phyloP scores from a whole-genome alignment of 352 stramenopile genomes.

The Phytophthora kernoviae region DNA sequence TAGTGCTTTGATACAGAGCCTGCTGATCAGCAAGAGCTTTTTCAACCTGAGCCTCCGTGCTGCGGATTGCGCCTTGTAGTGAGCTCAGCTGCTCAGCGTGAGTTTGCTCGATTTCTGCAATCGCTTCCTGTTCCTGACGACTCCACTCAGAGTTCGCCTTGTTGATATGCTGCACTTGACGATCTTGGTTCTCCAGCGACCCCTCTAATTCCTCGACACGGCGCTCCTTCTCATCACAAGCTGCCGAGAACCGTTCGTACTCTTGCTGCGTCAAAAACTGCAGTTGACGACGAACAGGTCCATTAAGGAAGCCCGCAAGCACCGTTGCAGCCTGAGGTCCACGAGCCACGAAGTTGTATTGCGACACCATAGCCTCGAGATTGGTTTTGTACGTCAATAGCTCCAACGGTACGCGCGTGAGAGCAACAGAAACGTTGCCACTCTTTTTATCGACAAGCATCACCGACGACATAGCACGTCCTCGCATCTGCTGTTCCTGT shows the following conservation, averaged over 20 bases:
- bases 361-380: slow-evolving; percentile 75
- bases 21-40: slow-evolving; percentile 60
- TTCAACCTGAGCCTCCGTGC: slow-evolving; percentile 51
- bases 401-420: slow-evolving; percentile 60
- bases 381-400: slow-evolving; percentile 83
- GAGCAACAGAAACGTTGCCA: slow-evolving; percentile 22
- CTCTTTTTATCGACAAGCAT: slow-evolving; percentile 51
- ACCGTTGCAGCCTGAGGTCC: slow-evolving; percentile 54
- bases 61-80: slow-evolving; percentile 45
- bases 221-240: slow-evolving; percentile 51
- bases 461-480: slow-evolving; percentile 55
- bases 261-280: slow-evolving; percentile 52
- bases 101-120: slow-evolving; percentile 51
- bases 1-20: slow-evolving; percentile 73
- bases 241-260: slow-evolving; percentile 63
- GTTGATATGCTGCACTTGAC: slow-evolving; percentile 50
- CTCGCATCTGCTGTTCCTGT: slow-evolving; percentile 44
- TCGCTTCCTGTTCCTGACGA: slow-evolving; percentile 49
- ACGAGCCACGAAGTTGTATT: slow-evolving; percentile 78
- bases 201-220: slow-evolving; percentile 59
- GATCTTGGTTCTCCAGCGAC: slow-evolving; percentile 49
- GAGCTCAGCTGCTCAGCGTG: slow-evolving; percentile 46
- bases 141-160: slow-evolving; percentile 54
- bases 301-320: slow-evolving; percentile 65
- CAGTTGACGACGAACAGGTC: slow-evolving; percentile 53